phyloP scores from a whole-genome alignment of 1,139 yeast genomes.

The Pneumocystis carinii region DNA sequence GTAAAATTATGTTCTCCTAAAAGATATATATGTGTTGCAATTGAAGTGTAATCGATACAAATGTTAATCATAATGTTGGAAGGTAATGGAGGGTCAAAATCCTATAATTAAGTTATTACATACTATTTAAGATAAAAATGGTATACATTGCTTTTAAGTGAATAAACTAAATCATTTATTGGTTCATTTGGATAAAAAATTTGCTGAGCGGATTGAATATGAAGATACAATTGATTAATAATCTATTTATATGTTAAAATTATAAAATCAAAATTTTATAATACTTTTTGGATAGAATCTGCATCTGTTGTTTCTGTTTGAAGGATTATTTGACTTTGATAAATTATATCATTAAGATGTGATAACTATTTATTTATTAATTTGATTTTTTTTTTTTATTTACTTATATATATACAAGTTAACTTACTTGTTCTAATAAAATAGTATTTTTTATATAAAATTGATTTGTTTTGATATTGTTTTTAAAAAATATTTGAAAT shows the following conservation, averaged over 20 bases:
- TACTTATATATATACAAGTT: background rate
- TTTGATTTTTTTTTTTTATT: no score
- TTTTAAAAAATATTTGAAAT: background rate
- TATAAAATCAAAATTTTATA: background rate
- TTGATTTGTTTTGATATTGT: background rate
- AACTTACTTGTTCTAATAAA: background rate
- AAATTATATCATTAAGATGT: no score
- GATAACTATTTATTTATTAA: no score
- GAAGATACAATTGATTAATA: background rate
- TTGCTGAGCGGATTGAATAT: background rate
- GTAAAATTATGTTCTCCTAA: slow-evolving; percentile 2
- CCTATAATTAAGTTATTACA: background rate
- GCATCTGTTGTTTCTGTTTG: background rate
- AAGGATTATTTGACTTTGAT: no score
- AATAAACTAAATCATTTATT: slow-evolving; percentile 3
- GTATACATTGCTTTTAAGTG: slow-evolving; percentile 1
- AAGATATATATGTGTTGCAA: slow-evolving; percentile 4
- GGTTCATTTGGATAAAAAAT: background rate
- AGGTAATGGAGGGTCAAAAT: slow-evolving; percentile 3
- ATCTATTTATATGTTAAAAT: background rate
- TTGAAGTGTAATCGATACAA: slow-evolving; percentile 5
- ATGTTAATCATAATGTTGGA: slow-evolving; percentile 5
- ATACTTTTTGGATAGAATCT: background rate
- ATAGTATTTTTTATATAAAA: background rate
- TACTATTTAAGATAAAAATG: background rate